Base-by-base conservation (phyloP, 164 flowering plant genomes). In the Tinospora cordifolia region DNA sequence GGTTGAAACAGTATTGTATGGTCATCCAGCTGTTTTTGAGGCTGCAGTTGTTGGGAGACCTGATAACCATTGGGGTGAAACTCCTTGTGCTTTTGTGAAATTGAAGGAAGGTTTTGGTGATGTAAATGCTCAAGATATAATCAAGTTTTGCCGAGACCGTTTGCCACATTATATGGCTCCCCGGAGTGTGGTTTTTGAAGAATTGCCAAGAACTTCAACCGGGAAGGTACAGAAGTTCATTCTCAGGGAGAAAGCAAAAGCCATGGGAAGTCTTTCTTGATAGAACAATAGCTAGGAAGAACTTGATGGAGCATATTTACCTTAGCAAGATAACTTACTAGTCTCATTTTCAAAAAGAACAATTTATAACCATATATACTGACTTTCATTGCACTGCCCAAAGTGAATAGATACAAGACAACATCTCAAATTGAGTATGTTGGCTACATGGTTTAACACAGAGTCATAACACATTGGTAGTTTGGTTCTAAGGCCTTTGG, bases 141-240 rank as follows among this genome's bases (percentile, higher is more conserved):
- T 86, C 12, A 40, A 75, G 62, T 86, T 81, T 49, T 88, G 91
- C 60, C 71, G 72, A 13, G 75, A 74, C n/a, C 72, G 24, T 8
- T 78, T 90, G 81, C 87, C 89, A 0, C 65, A 67, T 63, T 74
- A 78, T 63, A 90, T 88, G 95, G 83, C 79, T 21, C 95, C 95
- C 6, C 60, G 71, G 17, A 69, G 77, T 9, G 77, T 90, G 0
- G 60, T 85, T 30, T 87, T 90, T 63, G 87, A 76, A 22, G 88
- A 83, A 49, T 64, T 88, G 68, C 90, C 91, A 0, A 69, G 74
- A 40, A 90, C 83, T 68, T 86, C 86, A 0, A 83, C 88, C 0
- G 96, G 96, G 22, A 90, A 88, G 77, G 78, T 81, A 9, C 92
- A 86, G 39, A 90, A 90, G 63, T 88, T 81, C 76, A 64, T 82